Conservation (phyloP, 345 rosid genomes). For the Psidium guajava region DNA sequence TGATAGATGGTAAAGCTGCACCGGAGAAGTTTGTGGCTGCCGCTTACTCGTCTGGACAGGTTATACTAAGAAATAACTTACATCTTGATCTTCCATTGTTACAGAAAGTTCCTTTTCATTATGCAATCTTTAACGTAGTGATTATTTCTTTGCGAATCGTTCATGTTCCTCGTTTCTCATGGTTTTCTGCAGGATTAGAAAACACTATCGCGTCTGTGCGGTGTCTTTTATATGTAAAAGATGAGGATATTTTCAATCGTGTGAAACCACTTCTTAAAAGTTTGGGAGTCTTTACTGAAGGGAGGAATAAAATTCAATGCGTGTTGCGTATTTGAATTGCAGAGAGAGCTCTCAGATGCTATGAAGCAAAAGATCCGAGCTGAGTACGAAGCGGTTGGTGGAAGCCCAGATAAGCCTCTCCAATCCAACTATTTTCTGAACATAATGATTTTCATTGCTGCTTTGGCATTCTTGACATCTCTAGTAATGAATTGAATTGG, state of each 20-base stretch:
- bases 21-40: slow-evolving; percentile 90
- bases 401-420: slow-evolving; percentile 75
- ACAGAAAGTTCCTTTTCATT: slow-evolving; percentile 2
- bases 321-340: slow-evolving; percentile 45
- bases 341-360: slow-evolving; percentile 72
- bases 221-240: slow-evolving; percentile 25
- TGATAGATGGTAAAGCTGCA: slow-evolving; percentile 28
- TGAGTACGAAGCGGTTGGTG: slow-evolving; percentile 72
- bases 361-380: slow-evolving; percentile 94
- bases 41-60: slow-evolving; percentile 80
- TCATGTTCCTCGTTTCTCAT: slow-evolving; percentile 22
- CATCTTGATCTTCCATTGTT: not conserved
- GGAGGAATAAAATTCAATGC: slow-evolving; percentile 36
- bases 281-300: slow-evolving; percentile 20
- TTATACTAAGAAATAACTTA: slow-evolving; percentile 8
- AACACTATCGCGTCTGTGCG: slow-evolving; percentile 32
- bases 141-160: slow-evolving; percentile 7
- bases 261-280: slow-evolving; percentile 14
- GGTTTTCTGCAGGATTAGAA: slow-evolving; percentile 53
- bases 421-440: slow-evolving; percentile 73
- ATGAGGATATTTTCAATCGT: slow-evolving; percentile 31
- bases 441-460: slow-evolving; percentile 61
- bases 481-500: slow-evolving; percentile 38
- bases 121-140: not conserved
- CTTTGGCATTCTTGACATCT: slow-evolving; percentile 54